Evolutionary conservation across 2,329 filamentous ascomycete genomes (phyloP).

Genomic region (Ramularia collo-cygni): DNA sequence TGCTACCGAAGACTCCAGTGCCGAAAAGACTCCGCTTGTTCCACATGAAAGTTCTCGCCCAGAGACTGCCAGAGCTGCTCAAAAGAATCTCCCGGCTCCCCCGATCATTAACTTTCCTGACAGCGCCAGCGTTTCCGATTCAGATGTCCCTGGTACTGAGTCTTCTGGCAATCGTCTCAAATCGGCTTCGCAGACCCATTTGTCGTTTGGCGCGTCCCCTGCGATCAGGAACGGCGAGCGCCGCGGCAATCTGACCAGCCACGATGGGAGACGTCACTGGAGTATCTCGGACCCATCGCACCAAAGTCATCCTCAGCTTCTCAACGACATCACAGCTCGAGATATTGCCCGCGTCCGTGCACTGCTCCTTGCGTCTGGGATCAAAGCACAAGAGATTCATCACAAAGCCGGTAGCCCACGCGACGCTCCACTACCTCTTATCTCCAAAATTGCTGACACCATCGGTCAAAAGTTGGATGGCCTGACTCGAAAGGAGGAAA

Average conservation of each 20-base stretch:
- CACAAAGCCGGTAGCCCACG: slow-evolving; percentile 52
- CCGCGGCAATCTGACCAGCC: background rate
- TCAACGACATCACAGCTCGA: slow-evolving; percentile 50
- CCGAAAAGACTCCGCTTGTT: slow-evolving; percentile 34
- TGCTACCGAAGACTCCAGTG: slow-evolving; percentile 4
- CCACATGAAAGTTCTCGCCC: slow-evolving; percentile 35
- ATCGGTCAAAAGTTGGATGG: slow-evolving; percentile 41
- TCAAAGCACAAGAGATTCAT: slow-evolving; percentile 78
- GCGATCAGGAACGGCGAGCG: background rate
- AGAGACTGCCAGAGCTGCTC: slow-evolving; percentile 18
- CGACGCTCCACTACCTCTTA: slow-evolving; percentile 28
- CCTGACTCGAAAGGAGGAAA: slow-evolving; percentile 45
- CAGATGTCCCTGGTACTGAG: slow-evolving; percentile 10
- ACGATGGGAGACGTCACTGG: slow-evolving; percentile 43
- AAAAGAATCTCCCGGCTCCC: slow-evolving; percentile 38
- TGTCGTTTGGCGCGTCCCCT: slow-evolving; percentile 13
- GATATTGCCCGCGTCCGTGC: slow-evolving; percentile 75
- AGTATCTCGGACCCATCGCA: slow-evolving; percentile 47
- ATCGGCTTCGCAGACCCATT: slow-evolving; percentile 29
- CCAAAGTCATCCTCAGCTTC: slow-evolving; percentile 31
- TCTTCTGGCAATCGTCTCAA: slow-evolving; percentile 23
- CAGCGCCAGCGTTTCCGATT: slow-evolving; percentile 28
- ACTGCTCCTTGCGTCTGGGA: slow-evolving; percentile 73
- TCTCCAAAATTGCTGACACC: slow-evolving; percentile 30
- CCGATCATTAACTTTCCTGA: slow-evolving; percentile 45